Evolutionary conservation across 2,329 filamentous ascomycete species (phyloP), one percentile per base, ranked within the genome.

Genomic region (Diplodia seriata): DNA sequence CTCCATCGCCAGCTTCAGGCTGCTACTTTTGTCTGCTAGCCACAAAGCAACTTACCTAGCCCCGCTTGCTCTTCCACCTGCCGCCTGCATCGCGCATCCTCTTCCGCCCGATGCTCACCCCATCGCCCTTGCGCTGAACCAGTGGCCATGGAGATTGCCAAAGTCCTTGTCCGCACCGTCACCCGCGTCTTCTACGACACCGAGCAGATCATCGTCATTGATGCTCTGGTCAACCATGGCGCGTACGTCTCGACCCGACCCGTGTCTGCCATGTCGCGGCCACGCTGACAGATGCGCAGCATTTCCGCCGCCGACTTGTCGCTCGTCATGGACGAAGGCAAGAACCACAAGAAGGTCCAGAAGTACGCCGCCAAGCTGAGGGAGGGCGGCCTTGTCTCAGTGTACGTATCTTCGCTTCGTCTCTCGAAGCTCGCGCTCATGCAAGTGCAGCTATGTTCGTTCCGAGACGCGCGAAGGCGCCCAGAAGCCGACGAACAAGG

Each of bases 341-440:
- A 96, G 81, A 94, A 97, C 77, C 89, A 90, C 50, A 98, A 99
- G 77, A 92, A 96, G 74, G 86, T 98, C 53, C 93, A 95, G 77
- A 96, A 94, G 78, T 87, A 97, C 36, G 94, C 92, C 78, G 93
- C 91, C 69, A 91, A 89, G 74, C 85, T 99, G 64, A 89, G 89
- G 73, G 93, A 97, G 77, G 93, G 96, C 76, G 90, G 94, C 66
- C 89, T 99, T 74, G 83, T 98, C 69, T 87, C 89, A 72, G 89
- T 94, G 87, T 94, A 89, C 72, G 86, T 81, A 67, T 73, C 8
- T 47, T 23, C 50, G 20, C 23, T 23, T 18, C 50, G 33, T 18
- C 6, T 9, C 15, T 5, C 40, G 23, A 23, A n/a, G 38, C 63
- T 66, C 49, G 56, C 38, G 43, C 38, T 50, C 26, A 43, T 33